These are phyloP conservation scores for Larix kaempferi DNA, from an alignment of 75 land plant genomes.

Conservation along the genomic window DNA sequence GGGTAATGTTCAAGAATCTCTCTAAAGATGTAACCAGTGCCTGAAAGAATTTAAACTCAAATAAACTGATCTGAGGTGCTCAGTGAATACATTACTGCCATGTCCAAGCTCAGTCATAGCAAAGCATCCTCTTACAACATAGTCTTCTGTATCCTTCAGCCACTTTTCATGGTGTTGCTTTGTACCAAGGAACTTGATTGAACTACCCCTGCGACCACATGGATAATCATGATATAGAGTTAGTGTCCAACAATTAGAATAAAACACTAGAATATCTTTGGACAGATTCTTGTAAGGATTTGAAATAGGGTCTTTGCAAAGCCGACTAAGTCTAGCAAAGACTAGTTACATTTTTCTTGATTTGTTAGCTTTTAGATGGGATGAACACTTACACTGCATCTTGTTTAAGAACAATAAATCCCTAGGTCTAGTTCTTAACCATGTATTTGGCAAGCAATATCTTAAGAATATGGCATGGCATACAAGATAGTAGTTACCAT, in stretches of 20 bases:
- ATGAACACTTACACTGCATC: background rate
- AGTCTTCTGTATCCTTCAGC: constrained; percentile 77
- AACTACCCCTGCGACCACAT: constrained; percentile 68
- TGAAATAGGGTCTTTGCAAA: background rate
- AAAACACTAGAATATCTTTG: background rate
- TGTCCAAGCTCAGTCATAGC: constrained; percentile 98
- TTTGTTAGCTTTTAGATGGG: background rate
- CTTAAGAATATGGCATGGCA: background rate
- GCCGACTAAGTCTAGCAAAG: background rate
- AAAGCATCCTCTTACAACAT: constrained; percentile 75
- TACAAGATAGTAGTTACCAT: background rate
- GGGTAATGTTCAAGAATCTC: background rate
- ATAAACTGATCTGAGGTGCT: background rate
- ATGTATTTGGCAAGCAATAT: background rate
- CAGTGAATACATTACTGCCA: constrained; percentile 87
- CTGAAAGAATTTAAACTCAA: background rate
- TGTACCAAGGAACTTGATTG: constrained; percentile 76
- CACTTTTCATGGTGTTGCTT: constrained; percentile 88
- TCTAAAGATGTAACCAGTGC: background rate
- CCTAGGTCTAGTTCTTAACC: background rate
- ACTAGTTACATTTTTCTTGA: too few relatives aligned
- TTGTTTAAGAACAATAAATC: background rate
- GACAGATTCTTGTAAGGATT: background rate
- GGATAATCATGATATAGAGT: background rate
- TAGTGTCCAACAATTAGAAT: background rate